Conservation (phyloP, 169 alveolate genomes). For the Cryptosporidium baileyi region DNA sequence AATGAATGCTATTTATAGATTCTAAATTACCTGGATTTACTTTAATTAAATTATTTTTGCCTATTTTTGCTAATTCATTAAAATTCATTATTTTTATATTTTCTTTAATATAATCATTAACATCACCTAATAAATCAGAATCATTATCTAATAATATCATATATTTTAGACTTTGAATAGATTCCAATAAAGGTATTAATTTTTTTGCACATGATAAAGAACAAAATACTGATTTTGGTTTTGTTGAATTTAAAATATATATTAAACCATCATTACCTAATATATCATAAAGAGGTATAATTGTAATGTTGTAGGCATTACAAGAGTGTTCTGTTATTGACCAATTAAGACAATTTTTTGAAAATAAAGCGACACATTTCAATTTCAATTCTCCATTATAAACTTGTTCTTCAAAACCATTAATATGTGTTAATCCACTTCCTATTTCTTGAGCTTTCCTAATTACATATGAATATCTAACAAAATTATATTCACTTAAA, state of each 20-base stretch:
- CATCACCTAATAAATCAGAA: not conserved
- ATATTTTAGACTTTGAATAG: not conserved
- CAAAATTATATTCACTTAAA: constrained; percentile 18
- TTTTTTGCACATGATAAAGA: not conserved
- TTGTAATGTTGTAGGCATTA: constrained; percentile 69
- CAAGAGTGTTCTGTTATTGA: constrained; percentile 75
- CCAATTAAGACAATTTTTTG: constrained; percentile 76
- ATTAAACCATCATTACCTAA: constrained; percentile 73
- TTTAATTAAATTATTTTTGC: constrained; percentile 12
- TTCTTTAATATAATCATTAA: not conserved
- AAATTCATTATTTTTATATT: constrained; percentile 32
- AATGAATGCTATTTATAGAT: constrained; percentile 66
- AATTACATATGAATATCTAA: constrained; percentile 23
- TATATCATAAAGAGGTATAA: constrained; percentile 75
- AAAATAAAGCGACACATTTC: constrained; percentile 32
- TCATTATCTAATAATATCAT: constrained; percentile 24
- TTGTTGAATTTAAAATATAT: constrained; percentile 70
- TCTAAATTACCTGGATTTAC: constrained; percentile 20
- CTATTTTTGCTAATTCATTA: constrained; percentile 10
- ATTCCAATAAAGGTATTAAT: constrained; percentile 8
- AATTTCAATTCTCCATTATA: constrained; percentile 15
- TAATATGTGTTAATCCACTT: constrained; percentile 30
- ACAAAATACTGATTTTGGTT: constrained; percentile 60
- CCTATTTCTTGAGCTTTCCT: constrained; percentile 39
- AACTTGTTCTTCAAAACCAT: not conserved